Evolutionary conservation across 2,329 filamentous ascomycete genomes (phyloP).

Genomic region (Beauveria rudraprayagi): DNA sequence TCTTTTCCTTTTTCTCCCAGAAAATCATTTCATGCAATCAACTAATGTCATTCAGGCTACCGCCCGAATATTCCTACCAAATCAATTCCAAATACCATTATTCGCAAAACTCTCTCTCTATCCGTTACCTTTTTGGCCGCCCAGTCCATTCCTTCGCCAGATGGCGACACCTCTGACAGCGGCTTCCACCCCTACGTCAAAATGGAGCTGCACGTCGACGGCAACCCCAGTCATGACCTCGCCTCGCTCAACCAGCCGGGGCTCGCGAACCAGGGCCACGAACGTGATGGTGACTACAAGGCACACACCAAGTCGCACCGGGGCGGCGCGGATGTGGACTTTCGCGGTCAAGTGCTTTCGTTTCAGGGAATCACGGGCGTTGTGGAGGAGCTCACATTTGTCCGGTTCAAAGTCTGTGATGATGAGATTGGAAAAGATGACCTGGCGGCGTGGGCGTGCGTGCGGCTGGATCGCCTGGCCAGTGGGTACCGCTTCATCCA

Average conservation of each 20-base stretch:
- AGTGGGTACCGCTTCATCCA: conserved; percentile 71
- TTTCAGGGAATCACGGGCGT: conserved; percentile 50
- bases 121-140: conserved; percentile 67
- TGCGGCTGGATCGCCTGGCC: conserved; percentile 72
- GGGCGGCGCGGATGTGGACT: conserved; percentile 56
- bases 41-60: conserved; percentile 20
- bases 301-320: conserved; percentile 49
- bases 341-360: conserved; percentile 46
- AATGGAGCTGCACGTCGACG: conserved; percentile 75
- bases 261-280: conserved; percentile 32
- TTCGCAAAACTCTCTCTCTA: conserved; percentile 56
- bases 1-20: not conserved
- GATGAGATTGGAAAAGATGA: conserved; percentile 73
- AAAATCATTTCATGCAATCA: not conserved
- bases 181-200: conserved; percentile 75
- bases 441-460: conserved; percentile 80
- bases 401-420: conserved; percentile 80
- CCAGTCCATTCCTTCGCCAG: conserved; percentile 64
- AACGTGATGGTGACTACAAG: conserved; percentile 43
- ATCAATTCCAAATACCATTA: conserved; percentile 16
- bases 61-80: conserved; percentile 20
- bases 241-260: conserved; percentile 3
- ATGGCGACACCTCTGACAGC: conserved; percentile 38
- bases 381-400: conserved; percentile 62
- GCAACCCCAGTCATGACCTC: conserved; percentile 31